Base-by-base conservation (phyloP, 495 filamentous ascomycete species). In the Chaetomium fimeti region DNA sequence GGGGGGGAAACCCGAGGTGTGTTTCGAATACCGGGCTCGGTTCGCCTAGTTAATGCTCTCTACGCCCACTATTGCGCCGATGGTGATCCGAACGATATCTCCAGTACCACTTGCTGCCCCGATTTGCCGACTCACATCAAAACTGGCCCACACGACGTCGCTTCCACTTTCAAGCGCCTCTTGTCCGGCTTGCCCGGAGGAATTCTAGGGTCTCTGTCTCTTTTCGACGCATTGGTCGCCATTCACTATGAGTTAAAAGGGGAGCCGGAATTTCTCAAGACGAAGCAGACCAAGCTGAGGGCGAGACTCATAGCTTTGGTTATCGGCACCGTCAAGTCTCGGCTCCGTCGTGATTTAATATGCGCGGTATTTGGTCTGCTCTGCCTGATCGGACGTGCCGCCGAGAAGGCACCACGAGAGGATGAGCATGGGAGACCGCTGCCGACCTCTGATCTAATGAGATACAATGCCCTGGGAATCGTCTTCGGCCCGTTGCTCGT, bases 101-200 rank as follows among this genome's bases (percentile, higher is more conserved):
- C 83, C 38, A 78, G 77, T 62, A 85, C 84, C 5, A 83, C 80
- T 43, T 75, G 82, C 47, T 80, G 79, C 55, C 81, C 83, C 6
- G 84, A 79, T 29, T 75, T 86, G 11, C 85, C 85, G 9, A 62
- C 66, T 11, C 84, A 84, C 66, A 85, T 87, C 67, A 78, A 72
- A 65, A 79, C 74, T 22, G 66, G 81, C 16, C 77, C 87, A n/a
- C 85, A 89, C 59, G 88, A 90, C 76, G 85, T 92, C 9, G 89
- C 87, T 1, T 88, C 87, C 54, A 79, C 85, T 12, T 88, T 93
- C 75, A 91, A 90, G 69, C 83, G 82, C 29, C 75, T 94, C 8
- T 74, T 94, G 18, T 79, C 83, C 9, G 88, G 87, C 6, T 74
- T 94, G 1, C 91, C 90, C 0, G 87, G 85, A 2, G 91, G 91